These are phyloP conservation scores for Glycine tomentella DNA, from an alignment of 306 rosid genomes.

Conservation along the genomic window DNA sequence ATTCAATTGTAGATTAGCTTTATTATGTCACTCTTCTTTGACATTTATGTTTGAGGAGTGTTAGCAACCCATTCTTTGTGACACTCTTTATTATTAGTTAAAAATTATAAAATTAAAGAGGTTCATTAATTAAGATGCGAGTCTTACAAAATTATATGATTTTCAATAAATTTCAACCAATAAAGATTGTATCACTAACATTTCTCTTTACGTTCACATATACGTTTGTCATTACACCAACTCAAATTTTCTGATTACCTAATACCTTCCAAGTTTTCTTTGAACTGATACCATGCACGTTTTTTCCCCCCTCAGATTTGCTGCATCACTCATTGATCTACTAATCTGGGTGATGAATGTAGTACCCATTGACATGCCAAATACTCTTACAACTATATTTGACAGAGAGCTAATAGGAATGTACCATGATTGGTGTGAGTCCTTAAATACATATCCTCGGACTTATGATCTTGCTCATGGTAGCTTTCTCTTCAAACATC, in stretches of 20 bases:
- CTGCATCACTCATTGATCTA: conserved; percentile 69
- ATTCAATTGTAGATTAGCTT: not conserved
- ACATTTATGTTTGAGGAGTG: too few relatives aligned
- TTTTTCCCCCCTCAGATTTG: conserved; percentile 60
- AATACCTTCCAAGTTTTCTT: not conserved
- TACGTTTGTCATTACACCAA: not conserved
- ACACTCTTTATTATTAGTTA: too few relatives aligned
- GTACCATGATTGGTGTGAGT: conserved; percentile 91
- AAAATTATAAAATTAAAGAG: too few relatives aligned
- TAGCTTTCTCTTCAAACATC: conserved; percentile 61
- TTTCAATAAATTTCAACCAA: too few relatives aligned
- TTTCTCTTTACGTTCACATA: too few relatives aligned
- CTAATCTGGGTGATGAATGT: conserved; percentile 87
- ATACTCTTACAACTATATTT: conserved; percentile 66
- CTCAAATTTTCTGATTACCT: not conserved
- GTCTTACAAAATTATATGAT: too few relatives aligned
- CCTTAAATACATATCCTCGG: conserved; percentile 79
- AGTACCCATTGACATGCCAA: conserved; percentile 66
- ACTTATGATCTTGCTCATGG: conserved; percentile 81
- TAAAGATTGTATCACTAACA: too few relatives aligned
- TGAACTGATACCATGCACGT: conserved; percentile 20
- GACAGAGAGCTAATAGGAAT: conserved; percentile 82
- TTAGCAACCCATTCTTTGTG: too few relatives aligned
- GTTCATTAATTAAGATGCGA: too few relatives aligned
- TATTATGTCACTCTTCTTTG: not conserved